Conservation (phyloP, 129 eudicot species). For the Tagetes erecta region DNA sequence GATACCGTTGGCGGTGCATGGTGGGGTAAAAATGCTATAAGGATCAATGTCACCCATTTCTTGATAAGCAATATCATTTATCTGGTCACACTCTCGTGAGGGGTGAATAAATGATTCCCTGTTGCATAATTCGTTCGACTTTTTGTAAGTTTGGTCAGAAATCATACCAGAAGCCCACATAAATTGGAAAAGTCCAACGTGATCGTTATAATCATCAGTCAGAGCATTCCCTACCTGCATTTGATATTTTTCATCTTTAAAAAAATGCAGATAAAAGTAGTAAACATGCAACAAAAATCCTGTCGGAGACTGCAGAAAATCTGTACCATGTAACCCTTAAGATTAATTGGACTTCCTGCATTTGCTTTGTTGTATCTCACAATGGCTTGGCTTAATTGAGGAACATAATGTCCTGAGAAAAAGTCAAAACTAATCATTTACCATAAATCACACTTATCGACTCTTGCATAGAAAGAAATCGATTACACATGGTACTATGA, state of each 20-base stretch:
- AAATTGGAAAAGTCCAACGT: slow-evolving; percentile 77
- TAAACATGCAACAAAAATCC: neutral
- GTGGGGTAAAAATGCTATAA: slow-evolving; percentile 88
- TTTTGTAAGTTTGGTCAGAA: slow-evolving; percentile 86
- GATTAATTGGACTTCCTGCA: slow-evolving; percentile 46
- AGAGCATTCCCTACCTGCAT: slow-evolving; percentile 90
- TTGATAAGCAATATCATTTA: slow-evolving; percentile 49
- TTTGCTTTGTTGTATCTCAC: slow-evolving; percentile 54
- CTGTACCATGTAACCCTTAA: slow-evolving; percentile 90
- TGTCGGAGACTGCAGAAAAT: neutral
- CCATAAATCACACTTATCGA: neutral
- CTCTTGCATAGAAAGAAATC: no score
- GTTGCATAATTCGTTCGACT: slow-evolving; percentile 57
- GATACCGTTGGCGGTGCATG: slow-evolving; percentile 64
- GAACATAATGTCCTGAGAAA: slow-evolving; percentile 86
- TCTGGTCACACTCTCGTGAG: slow-evolving; percentile 49
- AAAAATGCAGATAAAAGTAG: neutral
- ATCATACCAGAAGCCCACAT: slow-evolving; percentile 89
- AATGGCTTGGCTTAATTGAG: slow-evolving; percentile 89
- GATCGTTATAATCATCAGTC: slow-evolving; percentile 79
- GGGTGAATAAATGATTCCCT: slow-evolving; percentile 54
- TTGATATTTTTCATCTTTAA: neutral
- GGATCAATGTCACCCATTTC: slow-evolving; percentile 93
- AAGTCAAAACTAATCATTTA: slow-evolving; percentile 10
- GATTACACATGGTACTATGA: no score